These are phyloP conservation scores for Lentinula aciculospora DNA, from an alignment of 768 basidiomycete species.

Conservation along the genomic window DNA sequence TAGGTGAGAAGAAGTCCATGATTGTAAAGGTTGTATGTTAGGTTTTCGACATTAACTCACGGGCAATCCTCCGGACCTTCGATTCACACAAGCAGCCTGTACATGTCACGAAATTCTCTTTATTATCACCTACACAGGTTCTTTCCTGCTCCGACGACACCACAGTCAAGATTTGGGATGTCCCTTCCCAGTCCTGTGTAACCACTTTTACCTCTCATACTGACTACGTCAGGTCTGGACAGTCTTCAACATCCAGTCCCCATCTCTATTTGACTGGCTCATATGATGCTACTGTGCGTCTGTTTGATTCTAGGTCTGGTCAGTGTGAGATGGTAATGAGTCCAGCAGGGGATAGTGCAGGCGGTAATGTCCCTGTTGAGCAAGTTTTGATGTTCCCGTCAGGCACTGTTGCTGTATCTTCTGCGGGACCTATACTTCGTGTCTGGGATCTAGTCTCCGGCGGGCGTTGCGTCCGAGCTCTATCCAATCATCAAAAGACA, in stretches of 20 bases:
- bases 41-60: conserved; percentile 90
- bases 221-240: conserved; percentile 94
- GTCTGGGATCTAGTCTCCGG: conserved; percentile 95
- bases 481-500: conserved; percentile 98
- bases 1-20: background rate
- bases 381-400: conserved; percentile 90
- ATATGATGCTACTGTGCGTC: conserved; percentile 85
- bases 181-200: conserved; percentile 79
- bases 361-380: conserved; percentile 68
- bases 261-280: conserved; percentile 87
- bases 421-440: conserved; percentile 88
- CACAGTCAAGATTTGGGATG: conserved; percentile 91
- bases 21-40: conserved; percentile 21
- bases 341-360: conserved; percentile 19
- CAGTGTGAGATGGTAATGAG: conserved; percentile 83
- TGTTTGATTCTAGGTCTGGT: conserved; percentile 85
- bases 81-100: conserved; percentile 96
- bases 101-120: conserved; percentile 90
- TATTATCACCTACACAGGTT: conserved; percentile 73
- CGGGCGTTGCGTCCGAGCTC: conserved; percentile 80
- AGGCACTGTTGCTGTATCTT: conserved; percentile 78
- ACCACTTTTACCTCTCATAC: conserved; percentile 81
- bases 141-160: conserved; percentile 96
- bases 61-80: conserved; percentile 89
- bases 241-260: conserved; percentile 79